Conservation (phyloP, 257 asterid species). For the Coffea canephora region DNA sequence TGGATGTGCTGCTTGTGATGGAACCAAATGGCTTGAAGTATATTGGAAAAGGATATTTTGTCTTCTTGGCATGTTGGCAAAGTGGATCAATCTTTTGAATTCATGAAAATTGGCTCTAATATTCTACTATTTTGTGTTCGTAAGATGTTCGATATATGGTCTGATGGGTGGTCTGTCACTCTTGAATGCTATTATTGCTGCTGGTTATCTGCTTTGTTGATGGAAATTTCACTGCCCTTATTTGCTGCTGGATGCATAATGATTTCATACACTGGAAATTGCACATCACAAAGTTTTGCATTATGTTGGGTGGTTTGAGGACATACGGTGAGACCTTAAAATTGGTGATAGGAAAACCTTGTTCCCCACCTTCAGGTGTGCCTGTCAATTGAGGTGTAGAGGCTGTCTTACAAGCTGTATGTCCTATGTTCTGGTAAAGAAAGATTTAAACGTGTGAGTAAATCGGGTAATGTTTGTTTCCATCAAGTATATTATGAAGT, state of each 20-base stretch:
- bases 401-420: constrained; percentile 36
- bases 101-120: constrained; percentile 49
- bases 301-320: constrained; percentile 38
- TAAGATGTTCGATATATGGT: constrained; percentile 49
- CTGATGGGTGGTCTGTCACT: constrained; percentile 39
- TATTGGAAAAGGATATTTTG: constrained; percentile 19
- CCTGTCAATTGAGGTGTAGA: constrained; percentile 36
- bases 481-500: constrained; percentile 21
- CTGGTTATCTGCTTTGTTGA: constrained; percentile 63
- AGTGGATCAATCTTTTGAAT: constrained; percentile 40
- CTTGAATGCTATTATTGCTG: constrained; percentile 61
- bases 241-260: constrained; percentile 50
- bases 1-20: constrained; percentile 30
- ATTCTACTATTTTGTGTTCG: constrained; percentile 55
- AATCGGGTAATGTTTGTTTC: constrained; percentile 48
- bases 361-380: constrained; percentile 34
- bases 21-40: constrained; percentile 31
- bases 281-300: constrained; percentile 33
- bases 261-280: constrained; percentile 37
- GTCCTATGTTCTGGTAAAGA: constrained; percentile 34
- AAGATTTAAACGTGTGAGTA: constrained; percentile 33
- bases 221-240: constrained; percentile 34
- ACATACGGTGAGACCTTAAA: constrained; percentile 26
- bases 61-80: constrained; percentile 32
- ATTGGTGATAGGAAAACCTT: constrained; percentile 24